Evolutionary conservation across 257 asterid genomes (phyloP), one percentile per base, ranked within the genome.

Genomic region (Salvia splendens): DNA sequence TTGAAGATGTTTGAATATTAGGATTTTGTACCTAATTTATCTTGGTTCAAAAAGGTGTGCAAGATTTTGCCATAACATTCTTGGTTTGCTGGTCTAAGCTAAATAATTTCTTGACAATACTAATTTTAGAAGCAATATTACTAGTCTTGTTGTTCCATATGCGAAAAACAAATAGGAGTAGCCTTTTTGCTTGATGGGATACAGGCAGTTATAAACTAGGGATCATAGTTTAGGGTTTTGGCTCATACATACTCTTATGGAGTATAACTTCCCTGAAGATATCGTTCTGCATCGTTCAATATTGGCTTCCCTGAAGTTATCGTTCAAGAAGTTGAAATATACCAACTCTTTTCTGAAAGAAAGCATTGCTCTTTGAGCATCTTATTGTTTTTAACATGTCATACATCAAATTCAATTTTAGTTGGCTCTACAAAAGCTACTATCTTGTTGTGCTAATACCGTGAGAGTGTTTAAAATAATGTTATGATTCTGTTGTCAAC

Each of bases 401-500:
- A 0, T 24, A 24, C 30, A 24, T 24, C 30, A 40, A 40, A 40
- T 2, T 40, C 45, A 8, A 40, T 2, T 17, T 5, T 12, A 12
- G 15, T 46, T 3, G 38, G 6, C 6, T 12, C 17, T 12, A 12
- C 51, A 12, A 46, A 46, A 7, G 36, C 59, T 52, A 52, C 36
- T 36, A 17, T 24, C 57, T 12, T 15, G 5, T 46, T 5, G 42
- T 33, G 49, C 30, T 40, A 14, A 53, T 49, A 12, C 3, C 38
- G 5, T 49, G 55, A 61, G 16, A 41, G 40, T 76, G 17, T 17
- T 14, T 5, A 9, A 32, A 41, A 12, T 49, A 2, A 15, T 5
- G 12, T 45, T 46, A 17, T 60, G 28, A 61, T 69, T 73, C 60
- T 35, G 45, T 65, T 74, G 48, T 24, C 36, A 56, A 50, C 32